Conservation (phyloP, 169 alveolate species). For the Eimeria necatrix region DNA sequence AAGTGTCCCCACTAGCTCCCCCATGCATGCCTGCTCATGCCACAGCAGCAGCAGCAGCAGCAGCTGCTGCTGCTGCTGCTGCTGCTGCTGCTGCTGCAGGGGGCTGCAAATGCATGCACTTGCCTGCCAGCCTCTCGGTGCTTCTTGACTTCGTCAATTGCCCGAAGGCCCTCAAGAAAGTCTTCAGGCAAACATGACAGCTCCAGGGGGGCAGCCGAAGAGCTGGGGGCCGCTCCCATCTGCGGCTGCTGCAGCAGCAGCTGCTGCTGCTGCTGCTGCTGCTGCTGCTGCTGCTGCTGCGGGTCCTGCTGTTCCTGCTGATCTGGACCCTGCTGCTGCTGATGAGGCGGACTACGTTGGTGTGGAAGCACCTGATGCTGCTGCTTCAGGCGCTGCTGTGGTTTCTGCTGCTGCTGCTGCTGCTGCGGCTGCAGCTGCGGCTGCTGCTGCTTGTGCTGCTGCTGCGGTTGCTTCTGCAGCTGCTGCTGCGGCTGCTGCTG, state of each 20-base stretch:
- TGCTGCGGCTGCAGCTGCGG: too few relatives aligned
- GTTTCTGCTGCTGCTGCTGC: too few relatives aligned
- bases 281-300: neutral
- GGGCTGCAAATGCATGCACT: too few relatives aligned
- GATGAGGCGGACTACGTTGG: too few relatives aligned
- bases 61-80: neutral
- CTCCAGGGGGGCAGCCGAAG: neutral
- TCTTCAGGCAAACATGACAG: neutral
- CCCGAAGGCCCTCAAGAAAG: neutral
- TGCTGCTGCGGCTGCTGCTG: too few relatives aligned
- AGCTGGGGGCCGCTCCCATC: neutral
- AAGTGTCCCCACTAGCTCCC: neutral
- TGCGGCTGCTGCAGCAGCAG: neutral
- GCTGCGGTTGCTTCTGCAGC: too few relatives aligned
- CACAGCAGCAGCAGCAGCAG: neutral
- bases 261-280: slow-evolving; percentile 7
- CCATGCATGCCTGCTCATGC: neutral
- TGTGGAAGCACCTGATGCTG: too few relatives aligned
- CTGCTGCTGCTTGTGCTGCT: too few relatives aligned
- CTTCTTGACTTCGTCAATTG: neutral
- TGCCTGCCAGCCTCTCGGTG: neutral
- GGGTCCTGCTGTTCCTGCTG: too few relatives aligned
- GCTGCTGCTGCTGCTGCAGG: too few relatives aligned
- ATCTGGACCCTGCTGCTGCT: too few relatives aligned
- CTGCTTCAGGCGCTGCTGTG: too few relatives aligned